Evolutionary conservation across 2,329 filamentous ascomycete genomes (phyloP).

Genomic region (Alternaria conjuncta): DNA sequence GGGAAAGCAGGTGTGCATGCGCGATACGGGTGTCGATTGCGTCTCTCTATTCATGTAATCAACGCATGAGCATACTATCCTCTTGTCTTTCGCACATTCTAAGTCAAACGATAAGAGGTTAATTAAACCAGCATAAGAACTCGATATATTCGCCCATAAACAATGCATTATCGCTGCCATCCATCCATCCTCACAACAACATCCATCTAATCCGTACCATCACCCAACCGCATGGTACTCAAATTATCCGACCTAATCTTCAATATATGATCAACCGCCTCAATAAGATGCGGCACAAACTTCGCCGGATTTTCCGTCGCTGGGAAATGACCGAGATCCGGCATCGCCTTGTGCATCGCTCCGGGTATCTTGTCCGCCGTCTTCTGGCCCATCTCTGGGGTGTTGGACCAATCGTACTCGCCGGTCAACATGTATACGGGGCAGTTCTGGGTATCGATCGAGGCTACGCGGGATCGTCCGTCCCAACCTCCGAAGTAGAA

Average conservation of each 20-base stretch:
- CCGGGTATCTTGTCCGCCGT: conserved; percentile 57
- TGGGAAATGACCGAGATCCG: conserved; percentile 56
- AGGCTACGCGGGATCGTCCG: conserved; percentile 52
- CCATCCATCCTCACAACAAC: too few species aligned
- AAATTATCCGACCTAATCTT: conserved; percentile 37
- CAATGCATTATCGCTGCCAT: neutral
- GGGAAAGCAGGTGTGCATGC: neutral
- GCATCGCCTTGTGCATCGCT: conserved; percentile 54
- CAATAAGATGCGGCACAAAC: conserved; percentile 49
- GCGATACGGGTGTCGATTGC: neutral
- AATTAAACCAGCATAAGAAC: neutral
- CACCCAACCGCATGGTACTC: conserved; percentile 41
- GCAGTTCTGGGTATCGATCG: conserved; percentile 57
- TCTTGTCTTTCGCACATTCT: neutral
- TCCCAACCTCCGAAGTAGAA: conserved; percentile 61
- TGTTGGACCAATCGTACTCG: conserved; percentile 58
- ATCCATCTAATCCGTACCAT: conserved; percentile 24
- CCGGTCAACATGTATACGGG: conserved; percentile 60
- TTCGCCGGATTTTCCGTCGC: conserved; percentile 53
- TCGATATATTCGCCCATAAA: neutral
- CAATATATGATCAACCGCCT: conserved; percentile 50
- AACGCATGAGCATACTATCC: neutral
- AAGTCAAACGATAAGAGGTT: neutral
- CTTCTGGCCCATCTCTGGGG: conserved; percentile 54
- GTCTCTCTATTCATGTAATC: neutral